These are phyloP conservation scores for Asclepias syriaca DNA, from an alignment of 257 asterid genomes.

Conservation along the genomic window DNA sequence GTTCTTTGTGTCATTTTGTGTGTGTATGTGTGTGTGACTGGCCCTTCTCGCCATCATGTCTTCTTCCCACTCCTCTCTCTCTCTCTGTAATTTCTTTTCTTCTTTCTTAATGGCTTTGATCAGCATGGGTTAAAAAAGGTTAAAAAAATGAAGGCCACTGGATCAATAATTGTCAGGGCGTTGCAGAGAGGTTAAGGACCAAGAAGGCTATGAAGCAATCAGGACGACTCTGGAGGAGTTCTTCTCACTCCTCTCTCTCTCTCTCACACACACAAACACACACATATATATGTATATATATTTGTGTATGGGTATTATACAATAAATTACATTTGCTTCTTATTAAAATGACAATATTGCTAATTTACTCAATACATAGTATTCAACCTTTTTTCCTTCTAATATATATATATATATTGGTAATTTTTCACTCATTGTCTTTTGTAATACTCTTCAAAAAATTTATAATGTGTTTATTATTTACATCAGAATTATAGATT, in stretches of 20 bases:
- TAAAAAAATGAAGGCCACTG: neutral
- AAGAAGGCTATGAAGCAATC: no score
- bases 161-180: neutral
- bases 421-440: neutral
- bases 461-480: no score
- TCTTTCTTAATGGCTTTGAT: neutral
- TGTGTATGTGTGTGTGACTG: neutral
- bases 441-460: no score
- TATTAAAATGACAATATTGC: neutral
- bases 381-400: neutral
- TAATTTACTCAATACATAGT: neutral
- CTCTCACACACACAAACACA: no score
- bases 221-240: no score
- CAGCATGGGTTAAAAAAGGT: neutral
- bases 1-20: neutral
- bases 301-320: no score
- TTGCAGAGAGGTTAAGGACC: neutral
- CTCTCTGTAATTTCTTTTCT: neutral
- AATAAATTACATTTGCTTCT: constrained; percentile 3
- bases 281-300: no score
- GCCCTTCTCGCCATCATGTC: neutral
- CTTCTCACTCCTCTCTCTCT: neutral
- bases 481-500: no score
- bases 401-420: neutral
- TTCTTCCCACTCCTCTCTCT: neutral